phyloP scores from a whole-genome alignment of 2,329 filamentous ascomycete genomes.

The Colletotrichum navitas region DNA sequence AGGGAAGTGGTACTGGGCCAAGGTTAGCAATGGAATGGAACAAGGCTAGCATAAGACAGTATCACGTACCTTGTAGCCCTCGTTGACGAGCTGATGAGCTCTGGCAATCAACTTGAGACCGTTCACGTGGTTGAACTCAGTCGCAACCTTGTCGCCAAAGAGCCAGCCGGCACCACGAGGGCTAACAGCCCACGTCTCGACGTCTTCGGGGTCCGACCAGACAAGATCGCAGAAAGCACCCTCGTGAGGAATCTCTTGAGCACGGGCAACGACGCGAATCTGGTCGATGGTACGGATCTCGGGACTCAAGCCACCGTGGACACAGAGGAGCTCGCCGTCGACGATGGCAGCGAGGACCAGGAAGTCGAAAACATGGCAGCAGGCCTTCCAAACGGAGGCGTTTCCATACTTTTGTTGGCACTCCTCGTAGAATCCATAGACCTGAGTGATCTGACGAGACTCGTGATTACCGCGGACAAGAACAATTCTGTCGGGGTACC shows the following conservation, averaged over 20 bases:
- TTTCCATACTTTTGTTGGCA: slow-evolving; percentile 99
- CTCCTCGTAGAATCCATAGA: slow-evolving; percentile 99
- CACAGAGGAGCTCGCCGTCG: slow-evolving; percentile 97
- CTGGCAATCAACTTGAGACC: slow-evolving; percentile 94
- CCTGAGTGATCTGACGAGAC: slow-evolving; percentile 96
- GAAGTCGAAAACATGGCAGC: slow-evolving; percentile 99
- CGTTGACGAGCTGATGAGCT: slow-evolving; percentile 98
- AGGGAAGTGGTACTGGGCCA: slow-evolving; percentile 84
- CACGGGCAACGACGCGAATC: slow-evolving; percentile 97
- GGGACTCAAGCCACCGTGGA: slow-evolving; percentile 90
- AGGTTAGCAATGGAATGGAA: slow-evolving; percentile 46
- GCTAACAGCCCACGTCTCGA: slow-evolving; percentile 95
- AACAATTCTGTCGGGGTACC: slow-evolving; percentile 95
- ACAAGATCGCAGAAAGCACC: slow-evolving; percentile 98
- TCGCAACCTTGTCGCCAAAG: slow-evolving; percentile 97
- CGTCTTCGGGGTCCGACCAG: slow-evolving; percentile 97
- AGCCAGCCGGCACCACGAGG: slow-evolving; percentile 97
- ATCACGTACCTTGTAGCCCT: slow-evolving; percentile 87
- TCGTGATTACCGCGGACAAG: slow-evolving; percentile 98
- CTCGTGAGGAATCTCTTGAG: slow-evolving; percentile 97
- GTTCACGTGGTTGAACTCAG: slow-evolving; percentile 97
- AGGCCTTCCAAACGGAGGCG: slow-evolving; percentile 99
- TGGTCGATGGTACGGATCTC: slow-evolving; percentile 98
- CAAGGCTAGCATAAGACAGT: not conserved
- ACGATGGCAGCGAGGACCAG: slow-evolving; percentile 96